A percentile compares a stretch with the other conserved stretches of the same genome.
Conservation (phyloP, 768 basidiomycete species). For the Kwoniella sp. region DNA sequence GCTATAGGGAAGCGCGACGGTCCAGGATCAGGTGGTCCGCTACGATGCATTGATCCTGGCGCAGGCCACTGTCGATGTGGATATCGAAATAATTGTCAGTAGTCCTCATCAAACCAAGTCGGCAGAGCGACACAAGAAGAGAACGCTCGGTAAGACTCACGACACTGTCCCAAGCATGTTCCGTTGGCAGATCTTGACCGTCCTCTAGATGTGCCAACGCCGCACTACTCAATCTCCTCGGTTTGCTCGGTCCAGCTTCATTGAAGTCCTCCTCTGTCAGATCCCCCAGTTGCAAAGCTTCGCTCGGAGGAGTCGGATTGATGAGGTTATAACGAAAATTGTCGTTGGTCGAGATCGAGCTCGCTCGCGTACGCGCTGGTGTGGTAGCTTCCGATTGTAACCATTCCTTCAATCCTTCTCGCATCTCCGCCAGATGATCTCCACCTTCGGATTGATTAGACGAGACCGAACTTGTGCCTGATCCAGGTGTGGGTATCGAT, state of each 20-base stretch:
- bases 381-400: constrained; percentile 20
- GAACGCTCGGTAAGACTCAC: too few species aligned
- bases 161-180: constrained; percentile 50
- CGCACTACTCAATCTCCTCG: constrained; percentile 16
- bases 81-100: neutral
- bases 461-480: constrained; percentile 19
- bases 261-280: constrained; percentile 4
- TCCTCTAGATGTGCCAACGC: constrained; percentile 14
- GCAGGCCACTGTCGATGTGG: constrained; percentile 35
- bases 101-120: too few species aligned
- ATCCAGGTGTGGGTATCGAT: constrained; percentile 26
- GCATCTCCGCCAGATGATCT: constrained; percentile 40
- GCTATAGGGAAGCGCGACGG: constrained; percentile 31
- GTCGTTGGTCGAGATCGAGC: constrained; percentile 9
- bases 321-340: constrained; percentile 28
- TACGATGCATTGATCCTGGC: constrained; percentile 21
- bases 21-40: constrained; percentile 21
- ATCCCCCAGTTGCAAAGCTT: constrained; percentile 13
- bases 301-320: constrained; percentile 40
- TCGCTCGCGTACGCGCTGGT: constrained; percentile 12
- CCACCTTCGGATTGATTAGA: constrained; percentile 32
- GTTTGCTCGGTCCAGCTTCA: constrained; percentile 17
- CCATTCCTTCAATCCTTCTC: constrained; percentile 39
- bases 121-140: neutral
- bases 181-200: constrained; percentile 14